phyloP scores from a whole-genome alignment of 1,284 basidiomycete genomes.

The Ganoderma meredithae region DNA sequence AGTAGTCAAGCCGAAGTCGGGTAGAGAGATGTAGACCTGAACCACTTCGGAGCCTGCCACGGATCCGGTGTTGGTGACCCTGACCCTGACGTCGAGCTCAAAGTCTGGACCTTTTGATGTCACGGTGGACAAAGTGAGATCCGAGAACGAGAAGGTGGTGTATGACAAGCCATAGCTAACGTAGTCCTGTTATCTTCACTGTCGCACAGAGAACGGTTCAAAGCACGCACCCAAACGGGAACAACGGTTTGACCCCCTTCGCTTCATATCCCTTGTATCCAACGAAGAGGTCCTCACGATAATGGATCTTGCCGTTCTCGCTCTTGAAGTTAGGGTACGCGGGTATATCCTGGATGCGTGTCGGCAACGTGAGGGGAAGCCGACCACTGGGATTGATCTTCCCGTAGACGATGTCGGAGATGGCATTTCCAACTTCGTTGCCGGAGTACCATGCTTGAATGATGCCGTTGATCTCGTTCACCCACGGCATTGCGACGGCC shows the following conservation, averaged over 20 bases:
- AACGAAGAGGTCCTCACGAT: slow-evolving; percentile 72
- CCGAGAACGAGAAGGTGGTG: slow-evolving; percentile 67
- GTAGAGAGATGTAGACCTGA: slow-evolving; percentile 72
- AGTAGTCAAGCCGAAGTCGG: slow-evolving; percentile 59
- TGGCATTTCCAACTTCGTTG: slow-evolving; percentile 78
- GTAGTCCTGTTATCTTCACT: neutral
- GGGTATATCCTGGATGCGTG: slow-evolving; percentile 69
- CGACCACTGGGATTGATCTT: slow-evolving; percentile 76
- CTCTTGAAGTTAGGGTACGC: slow-evolving; percentile 65
- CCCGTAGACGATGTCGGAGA: slow-evolving; percentile 79
- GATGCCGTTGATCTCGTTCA: slow-evolving; percentile 56
- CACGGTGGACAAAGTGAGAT: slow-evolving; percentile 47
- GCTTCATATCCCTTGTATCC: slow-evolving; percentile 79
- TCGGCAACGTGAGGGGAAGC: slow-evolving; percentile 74
- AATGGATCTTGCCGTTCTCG: slow-evolving; percentile 71
- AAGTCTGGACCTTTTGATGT: slow-evolving; percentile 41
- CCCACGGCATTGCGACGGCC: slow-evolving; percentile 73
- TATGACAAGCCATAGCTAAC: slow-evolving; percentile 74
- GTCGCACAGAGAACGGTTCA: neutral
- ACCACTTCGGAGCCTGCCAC: slow-evolving; percentile 68
- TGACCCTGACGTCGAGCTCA: slow-evolving; percentile 47
- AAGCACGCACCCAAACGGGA: slow-evolving; percentile 68
- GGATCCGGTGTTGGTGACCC: slow-evolving; percentile 64
- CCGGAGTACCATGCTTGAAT: slow-evolving; percentile 78
- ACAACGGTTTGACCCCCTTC: slow-evolving; percentile 62